phyloP scores from a whole-genome alignment of 768 basidiomycete genomes.

The Rhizopogon sp. region DNA sequence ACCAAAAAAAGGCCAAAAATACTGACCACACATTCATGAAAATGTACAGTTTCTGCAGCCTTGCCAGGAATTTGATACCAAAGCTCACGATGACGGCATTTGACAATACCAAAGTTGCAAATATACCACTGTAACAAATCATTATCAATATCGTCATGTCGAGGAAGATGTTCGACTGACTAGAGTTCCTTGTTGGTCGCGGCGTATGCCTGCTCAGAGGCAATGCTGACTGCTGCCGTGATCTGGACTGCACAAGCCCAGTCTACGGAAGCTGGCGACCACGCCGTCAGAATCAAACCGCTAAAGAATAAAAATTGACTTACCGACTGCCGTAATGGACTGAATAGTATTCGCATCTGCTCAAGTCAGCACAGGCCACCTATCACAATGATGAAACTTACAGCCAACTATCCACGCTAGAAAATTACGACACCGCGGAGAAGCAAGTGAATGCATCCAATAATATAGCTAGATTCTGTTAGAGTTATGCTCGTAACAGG shows the following conservation, averaged over 20 bases:
- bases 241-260: conserved; percentile 58
- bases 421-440: conserved; percentile 39
- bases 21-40: conserved; percentile 33
- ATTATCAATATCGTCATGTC: conserved; percentile 9
- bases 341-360: conserved; percentile 46
- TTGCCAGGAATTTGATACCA: conserved; percentile 55
- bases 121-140: conserved; percentile 47
- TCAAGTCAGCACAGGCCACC: not conserved
- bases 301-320: not conserved
- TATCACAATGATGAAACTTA: conserved; percentile 16
- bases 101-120: conserved; percentile 48
- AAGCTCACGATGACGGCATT: conserved; percentile 63
- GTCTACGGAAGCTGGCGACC: conserved; percentile 42
- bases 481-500: not conserved
- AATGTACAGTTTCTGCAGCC: conserved; percentile 51
- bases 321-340: conserved; percentile 34
- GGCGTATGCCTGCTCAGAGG: conserved; percentile 33
- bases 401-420: conserved; percentile 53
- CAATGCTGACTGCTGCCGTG: conserved; percentile 43
- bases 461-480: conserved; percentile 35
- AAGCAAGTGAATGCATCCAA: conserved; percentile 44
- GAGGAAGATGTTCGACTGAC: conserved; percentile 22
- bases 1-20: not conserved
- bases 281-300: not conserved
- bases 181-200: conserved; percentile 41